Conservation (phyloP, 2,329 filamentous ascomycete species). For the Pseudogymnoascus sp. region DNA sequence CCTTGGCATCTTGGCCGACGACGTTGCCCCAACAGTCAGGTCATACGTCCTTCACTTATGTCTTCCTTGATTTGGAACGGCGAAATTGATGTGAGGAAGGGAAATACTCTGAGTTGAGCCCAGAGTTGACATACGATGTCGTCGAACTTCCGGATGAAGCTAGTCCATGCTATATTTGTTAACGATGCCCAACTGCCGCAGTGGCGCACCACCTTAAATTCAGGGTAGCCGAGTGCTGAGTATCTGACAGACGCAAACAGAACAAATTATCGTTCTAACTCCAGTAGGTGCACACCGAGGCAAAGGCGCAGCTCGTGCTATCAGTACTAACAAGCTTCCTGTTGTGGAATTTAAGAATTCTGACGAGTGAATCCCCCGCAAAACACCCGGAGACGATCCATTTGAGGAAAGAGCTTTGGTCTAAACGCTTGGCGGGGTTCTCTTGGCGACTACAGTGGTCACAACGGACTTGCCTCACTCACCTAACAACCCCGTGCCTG, state of each 20-base stretch:
- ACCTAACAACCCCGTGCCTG: not conserved
- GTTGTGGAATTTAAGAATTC: not conserved
- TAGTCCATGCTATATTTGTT: not conserved
- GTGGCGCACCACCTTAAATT: not conserved
- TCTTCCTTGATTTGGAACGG: not conserved
- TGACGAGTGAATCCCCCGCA: not conserved
- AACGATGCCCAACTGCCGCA: not conserved
- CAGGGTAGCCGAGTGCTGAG: not conserved
- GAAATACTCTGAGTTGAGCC: not conserved
- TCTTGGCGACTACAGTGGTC: not conserved
- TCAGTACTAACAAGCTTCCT: conserved; percentile 1
- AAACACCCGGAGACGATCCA: not conserved
- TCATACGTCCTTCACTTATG: not conserved
- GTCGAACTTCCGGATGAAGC: not conserved
- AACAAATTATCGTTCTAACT: not conserved
- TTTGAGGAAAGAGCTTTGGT: conserved; percentile 8
- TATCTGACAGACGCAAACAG: not conserved
- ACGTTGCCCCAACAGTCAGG: not conserved
- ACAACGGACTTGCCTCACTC: not conserved
- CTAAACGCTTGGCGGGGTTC: not conserved
- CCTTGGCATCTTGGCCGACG: not conserved
- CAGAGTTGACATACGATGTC: not conserved
- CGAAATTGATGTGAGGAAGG: not conserved
- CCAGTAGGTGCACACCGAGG: not conserved
- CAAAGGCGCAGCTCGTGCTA: not conserved